Evolutionary conservation across 257 asterid species (phyloP).

Genomic region (Jacaranda copaia): DNA sequence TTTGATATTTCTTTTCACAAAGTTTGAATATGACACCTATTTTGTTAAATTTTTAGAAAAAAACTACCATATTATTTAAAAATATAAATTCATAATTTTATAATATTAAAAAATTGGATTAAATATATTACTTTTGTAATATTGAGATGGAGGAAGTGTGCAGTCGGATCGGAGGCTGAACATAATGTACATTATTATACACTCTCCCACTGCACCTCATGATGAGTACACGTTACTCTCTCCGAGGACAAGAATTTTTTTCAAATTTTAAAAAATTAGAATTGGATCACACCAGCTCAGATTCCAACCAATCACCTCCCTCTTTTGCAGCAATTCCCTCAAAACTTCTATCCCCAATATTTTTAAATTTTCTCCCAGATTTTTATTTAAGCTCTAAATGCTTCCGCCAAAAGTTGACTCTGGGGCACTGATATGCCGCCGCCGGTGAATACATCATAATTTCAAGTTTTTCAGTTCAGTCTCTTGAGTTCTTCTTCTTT

Average conservation of each 20-base stretch:
- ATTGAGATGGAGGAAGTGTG: too few relatives aligned
- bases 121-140: too few relatives aligned
- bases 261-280: constrained; percentile 34
- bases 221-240: constrained; percentile 67
- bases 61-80: too few relatives aligned
- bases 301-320: constrained; percentile 58
- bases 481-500: background rate
- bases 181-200: background rate
- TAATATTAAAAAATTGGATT: too few relatives aligned
- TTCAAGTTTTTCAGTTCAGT: background rate
- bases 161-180: background rate
- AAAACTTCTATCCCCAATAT: background rate
- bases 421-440: constrained; percentile 37
- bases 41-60: too few relatives aligned
- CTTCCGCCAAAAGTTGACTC: constrained; percentile 25
- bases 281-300: constrained; percentile 63
- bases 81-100: too few relatives aligned
- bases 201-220: constrained; percentile 52
- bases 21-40: too few relatives aligned
- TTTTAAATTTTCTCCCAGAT: constrained; percentile 27
- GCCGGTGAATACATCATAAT: background rate
- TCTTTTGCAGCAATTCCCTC: constrained; percentile 33
- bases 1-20: too few relatives aligned
- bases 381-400: constrained; percentile 14
- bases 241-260: constrained; percentile 42